These are phyloP conservation scores for Alternaria infectoria DNA, from an alignment of 2,329 filamentous ascomycete genomes.

Conservation along the genomic window DNA sequence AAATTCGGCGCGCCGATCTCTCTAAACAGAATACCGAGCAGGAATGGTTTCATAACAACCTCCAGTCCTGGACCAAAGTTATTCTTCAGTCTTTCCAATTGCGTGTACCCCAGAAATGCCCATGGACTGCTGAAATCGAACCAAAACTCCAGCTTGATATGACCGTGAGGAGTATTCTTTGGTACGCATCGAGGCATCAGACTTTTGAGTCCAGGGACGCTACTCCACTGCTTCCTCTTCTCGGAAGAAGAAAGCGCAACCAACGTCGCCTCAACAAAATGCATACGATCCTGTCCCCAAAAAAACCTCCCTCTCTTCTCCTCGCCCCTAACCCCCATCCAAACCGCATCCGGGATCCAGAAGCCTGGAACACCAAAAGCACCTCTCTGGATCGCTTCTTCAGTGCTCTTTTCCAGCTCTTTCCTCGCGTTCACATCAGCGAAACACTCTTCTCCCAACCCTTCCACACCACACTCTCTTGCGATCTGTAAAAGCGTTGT, in stretches of 20 bases:
- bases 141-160: constrained; percentile 40
- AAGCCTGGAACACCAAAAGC: constrained; percentile 46
- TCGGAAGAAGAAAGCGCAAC: constrained; percentile 11
- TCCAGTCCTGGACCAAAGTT: constrained; percentile 33
- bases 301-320: constrained; percentile 32
- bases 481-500: constrained; percentile 32
- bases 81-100: constrained; percentile 34
- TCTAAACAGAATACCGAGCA: constrained; percentile 43
- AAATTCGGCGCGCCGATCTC: constrained; percentile 45
- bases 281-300: constrained; percentile 48
- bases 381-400: constrained; percentile 38
- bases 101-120: constrained; percentile 45
- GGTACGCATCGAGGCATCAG: constrained; percentile 33
- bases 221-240: constrained; percentile 2
- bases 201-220: constrained; percentile 18
- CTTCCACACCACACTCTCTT: constrained; percentile 28
- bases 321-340: constrained; percentile 22
- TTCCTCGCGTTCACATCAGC: constrained; percentile 25
- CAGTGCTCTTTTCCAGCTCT: constrained; percentile 33
- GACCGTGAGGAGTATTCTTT: constrained; percentile 4
- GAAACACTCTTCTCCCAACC: constrained; percentile 21
- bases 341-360: constrained; percentile 36
- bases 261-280: constrained; percentile 43
- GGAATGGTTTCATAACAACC: constrained; percentile 42
- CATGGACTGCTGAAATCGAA: constrained; percentile 45